phyloP scores from a whole-genome alignment of 768 basidiomycete genomes.

The Termitomyces sp. region DNA sequence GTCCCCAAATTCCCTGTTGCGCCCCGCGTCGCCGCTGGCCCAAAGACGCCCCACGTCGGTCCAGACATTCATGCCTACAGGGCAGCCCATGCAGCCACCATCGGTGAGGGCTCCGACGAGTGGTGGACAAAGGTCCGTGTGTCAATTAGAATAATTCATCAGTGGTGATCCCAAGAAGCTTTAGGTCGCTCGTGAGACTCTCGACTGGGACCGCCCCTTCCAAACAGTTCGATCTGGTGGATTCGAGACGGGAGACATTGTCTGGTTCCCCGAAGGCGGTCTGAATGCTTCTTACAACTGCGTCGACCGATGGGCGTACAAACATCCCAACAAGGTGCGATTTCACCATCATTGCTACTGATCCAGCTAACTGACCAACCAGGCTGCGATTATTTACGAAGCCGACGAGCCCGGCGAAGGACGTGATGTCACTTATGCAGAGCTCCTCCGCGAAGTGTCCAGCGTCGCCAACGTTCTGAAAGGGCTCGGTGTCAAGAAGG shows the following conservation, averaged over 20 bases:
- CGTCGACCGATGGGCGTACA: slow-evolving; percentile 94
- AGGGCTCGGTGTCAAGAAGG: slow-evolving; percentile 86
- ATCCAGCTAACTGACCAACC: not conserved
- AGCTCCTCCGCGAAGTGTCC: slow-evolving; percentile 89
- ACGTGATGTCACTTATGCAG: slow-evolving; percentile 67
- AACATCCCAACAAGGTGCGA: slow-evolving; percentile 72
- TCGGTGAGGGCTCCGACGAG: slow-evolving; percentile 72
- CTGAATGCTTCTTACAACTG: slow-evolving; percentile 96
- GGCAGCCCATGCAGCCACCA: slow-evolving; percentile 57
- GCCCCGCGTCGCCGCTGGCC: slow-evolving; percentile 57
- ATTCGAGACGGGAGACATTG: slow-evolving; percentile 82
- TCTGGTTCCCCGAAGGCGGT: slow-evolving; percentile 95
- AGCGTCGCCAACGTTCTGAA: slow-evolving; percentile 89
- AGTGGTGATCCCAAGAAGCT: not conserved
- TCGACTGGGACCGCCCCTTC: slow-evolving; percentile 90
- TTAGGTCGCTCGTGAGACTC: slow-evolving; percentile 65
- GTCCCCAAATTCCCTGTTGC: slow-evolving; percentile 63
- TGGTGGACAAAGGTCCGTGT: slow-evolving; percentile 81
- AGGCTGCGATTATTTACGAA: slow-evolving; percentile 98
- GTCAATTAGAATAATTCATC: not conserved
- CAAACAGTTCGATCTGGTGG: slow-evolving; percentile 77
- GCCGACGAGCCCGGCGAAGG: slow-evolving; percentile 90
- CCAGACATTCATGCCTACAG: slow-evolving; percentile 76
- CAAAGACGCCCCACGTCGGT: slow-evolving; percentile 71
- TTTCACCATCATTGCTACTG: not conserved